Base-by-base conservation (phyloP, 495 filamentous ascomycete species). In the Penicillium alfredii region DNA sequence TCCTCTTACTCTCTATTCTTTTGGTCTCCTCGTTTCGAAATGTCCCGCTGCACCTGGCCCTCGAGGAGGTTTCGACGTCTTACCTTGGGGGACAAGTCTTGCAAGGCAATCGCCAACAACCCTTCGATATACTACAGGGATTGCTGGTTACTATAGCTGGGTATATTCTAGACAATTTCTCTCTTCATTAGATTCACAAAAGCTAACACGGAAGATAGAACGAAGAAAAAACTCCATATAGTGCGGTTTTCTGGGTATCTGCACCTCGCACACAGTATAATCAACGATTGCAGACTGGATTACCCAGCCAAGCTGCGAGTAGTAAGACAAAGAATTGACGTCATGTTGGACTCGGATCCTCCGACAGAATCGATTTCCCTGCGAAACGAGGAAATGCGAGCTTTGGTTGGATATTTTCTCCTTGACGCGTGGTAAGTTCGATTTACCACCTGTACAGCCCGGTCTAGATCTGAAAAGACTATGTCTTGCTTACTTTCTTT, bases 1-100 rank as follows among this genome's bases (percentile, higher is more conserved):
- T 50, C 30, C 20, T 50, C 6, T 32, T 50, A 19, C 42, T 50
- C 16, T 40, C 42, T 33, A 45, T 50, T 9, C 30, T 50, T 27
- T 34, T 42, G 15, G 33, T 33, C 29, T 35, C 37, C 15, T 45
- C 38, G 15, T 45, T 38, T 22, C 33, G 18, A 19, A 30, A 50
- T 35, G 19, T 30, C 14, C 22, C 37, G 7, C 4, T 41, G 9
- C 42, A 45, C 10, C 14, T 30, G 29, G 33, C 43, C 6, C 22
- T 50, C 14, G 47, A 50, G 19, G 47, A 45, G 20, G 29, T 44
- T 22, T 37, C 39, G 14, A 33, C 30, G 27, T 24, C 28, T 28
- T 47, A 42, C 30, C 24, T 47, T 19, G 33, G 32, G 24, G 23
- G 30, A 16, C 13, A 21, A 24, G 22, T 24, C 22, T 24, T 24